phyloP scores from a whole-genome alignment of 2,329 filamentous ascomycete genomes.

The Cladobotryum mycophilum region DNA sequence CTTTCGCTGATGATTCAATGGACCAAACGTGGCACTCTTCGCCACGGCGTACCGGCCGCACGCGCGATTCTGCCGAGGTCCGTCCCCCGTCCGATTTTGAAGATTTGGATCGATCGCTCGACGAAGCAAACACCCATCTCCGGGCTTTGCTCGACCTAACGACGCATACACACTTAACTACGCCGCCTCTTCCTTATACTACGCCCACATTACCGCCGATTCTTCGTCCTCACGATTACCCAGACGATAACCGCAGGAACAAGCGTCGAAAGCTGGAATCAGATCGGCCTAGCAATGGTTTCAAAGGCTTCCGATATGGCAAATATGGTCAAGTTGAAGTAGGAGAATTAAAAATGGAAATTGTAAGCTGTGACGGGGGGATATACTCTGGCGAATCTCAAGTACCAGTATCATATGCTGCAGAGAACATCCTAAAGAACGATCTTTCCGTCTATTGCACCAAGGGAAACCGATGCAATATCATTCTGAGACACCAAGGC shows the following conservation, averaged over 20 bases:
- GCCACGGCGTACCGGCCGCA: constrained; percentile 20
- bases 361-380: constrained; percentile 84
- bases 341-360: constrained; percentile 76
- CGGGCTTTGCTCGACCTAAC: constrained; percentile 37
- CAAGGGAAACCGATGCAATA: constrained; percentile 78
- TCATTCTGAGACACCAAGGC: constrained; percentile 76
- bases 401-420: constrained; percentile 41
- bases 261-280: constrained; percentile 69
- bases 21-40: constrained; percentile 22
- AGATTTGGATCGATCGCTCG: constrained; percentile 33
- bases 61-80: constrained; percentile 20
- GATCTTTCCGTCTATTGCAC: constrained; percentile 87
- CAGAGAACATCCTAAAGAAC: constrained; percentile 77
- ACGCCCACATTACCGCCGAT: constrained; percentile 25
- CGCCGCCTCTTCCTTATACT: constrained; percentile 18
- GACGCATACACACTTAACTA: constrained; percentile 23
- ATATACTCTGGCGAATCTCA: constrained; percentile 55
- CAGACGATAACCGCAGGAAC: constrained; percentile 45
- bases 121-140: constrained; percentile 39
- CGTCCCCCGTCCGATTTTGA: constrained; percentile 24
- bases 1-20: constrained; percentile 20
- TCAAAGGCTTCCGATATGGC: constrained; percentile 68
- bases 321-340: constrained; percentile 81
- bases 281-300: constrained; percentile 45
- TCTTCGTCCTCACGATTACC: constrained; percentile 31